phyloP scores from a whole-genome alignment of 1,284 basidiomycete genomes.

The Entoloma clypeatum region DNA sequence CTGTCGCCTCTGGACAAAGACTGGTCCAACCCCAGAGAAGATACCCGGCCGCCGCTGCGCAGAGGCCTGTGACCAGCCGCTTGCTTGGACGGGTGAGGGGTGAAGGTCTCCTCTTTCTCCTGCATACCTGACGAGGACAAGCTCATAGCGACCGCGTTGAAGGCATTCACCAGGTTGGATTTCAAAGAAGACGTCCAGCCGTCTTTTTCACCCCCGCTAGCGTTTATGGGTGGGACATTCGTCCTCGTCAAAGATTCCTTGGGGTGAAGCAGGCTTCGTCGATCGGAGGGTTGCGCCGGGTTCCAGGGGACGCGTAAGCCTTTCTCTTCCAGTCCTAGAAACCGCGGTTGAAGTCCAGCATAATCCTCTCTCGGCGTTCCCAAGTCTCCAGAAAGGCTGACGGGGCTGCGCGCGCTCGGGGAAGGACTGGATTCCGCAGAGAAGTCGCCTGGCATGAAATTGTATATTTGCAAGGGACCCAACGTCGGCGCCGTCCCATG shows the following conservation, averaged over 20 bases:
- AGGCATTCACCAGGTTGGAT: slow-evolving; percentile 32
- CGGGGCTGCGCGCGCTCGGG: slow-evolving; percentile 12
- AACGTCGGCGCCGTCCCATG: slow-evolving; percentile 15
- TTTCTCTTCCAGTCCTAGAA: slow-evolving; percentile 21
- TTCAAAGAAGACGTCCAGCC: slow-evolving; percentile 35
- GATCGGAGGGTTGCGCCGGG: neutral
- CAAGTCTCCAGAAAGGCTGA: slow-evolving; percentile 12
- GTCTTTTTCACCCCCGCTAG: slow-evolving; percentile 11
- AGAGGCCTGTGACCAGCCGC: slow-evolving; percentile 16
- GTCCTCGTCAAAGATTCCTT: slow-evolving; percentile 13
- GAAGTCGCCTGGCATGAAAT: slow-evolving; percentile 21
- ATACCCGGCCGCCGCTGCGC: slow-evolving; percentile 14
- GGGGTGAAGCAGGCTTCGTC: no score
- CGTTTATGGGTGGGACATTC: slow-evolving; percentile 16
- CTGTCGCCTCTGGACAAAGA: slow-evolving; percentile 15
- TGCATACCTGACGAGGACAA: slow-evolving; percentile 21
- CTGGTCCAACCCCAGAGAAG: slow-evolving; percentile 12
- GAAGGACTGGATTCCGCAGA: slow-evolving; percentile 19
- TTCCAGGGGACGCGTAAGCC: slow-evolving; percentile 23
- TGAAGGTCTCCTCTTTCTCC: slow-evolving; percentile 19
- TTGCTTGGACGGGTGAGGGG: slow-evolving; percentile 21
- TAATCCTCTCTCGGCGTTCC: slow-evolving; percentile 22
- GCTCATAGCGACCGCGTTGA: slow-evolving; percentile 34
- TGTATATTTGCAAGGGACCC: slow-evolving; percentile 24
- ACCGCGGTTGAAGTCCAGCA: slow-evolving; percentile 20